These are phyloP conservation scores for Exophiala aquamarina DNA, from an alignment of 2,329 filamentous ascomycete genomes.

Conservation along the genomic window DNA sequence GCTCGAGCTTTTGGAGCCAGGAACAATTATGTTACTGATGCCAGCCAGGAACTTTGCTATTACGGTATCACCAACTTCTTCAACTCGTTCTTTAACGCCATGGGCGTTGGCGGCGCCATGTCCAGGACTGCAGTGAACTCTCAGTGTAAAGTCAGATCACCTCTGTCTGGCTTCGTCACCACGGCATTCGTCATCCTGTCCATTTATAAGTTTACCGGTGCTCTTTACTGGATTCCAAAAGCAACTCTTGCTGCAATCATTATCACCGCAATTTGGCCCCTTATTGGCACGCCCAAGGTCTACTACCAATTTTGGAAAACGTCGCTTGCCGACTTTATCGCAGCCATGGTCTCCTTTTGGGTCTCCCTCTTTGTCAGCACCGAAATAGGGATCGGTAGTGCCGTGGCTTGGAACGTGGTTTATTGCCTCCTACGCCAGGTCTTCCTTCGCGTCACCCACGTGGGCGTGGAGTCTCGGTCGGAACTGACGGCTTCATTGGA, in stretches of 20 bases:
- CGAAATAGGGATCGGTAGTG: slow-evolving; percentile 59
- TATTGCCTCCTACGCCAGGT: slow-evolving; percentile 61
- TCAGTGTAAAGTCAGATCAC: slow-evolving; percentile 61
- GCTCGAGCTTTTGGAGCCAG: slow-evolving; percentile 62
- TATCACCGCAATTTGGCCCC: slow-evolving; percentile 63
- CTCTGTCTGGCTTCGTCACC: slow-evolving; percentile 61
- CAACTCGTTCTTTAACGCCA: slow-evolving; percentile 64
- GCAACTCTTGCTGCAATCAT: slow-evolving; percentile 66
- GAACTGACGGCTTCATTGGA: slow-evolving; percentile 31
- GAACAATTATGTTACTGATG: slow-evolving; percentile 63
- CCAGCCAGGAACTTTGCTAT: slow-evolving; percentile 65
- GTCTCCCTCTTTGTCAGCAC: slow-evolving; percentile 62
- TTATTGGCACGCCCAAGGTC: slow-evolving; percentile 58
- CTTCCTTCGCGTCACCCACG: slow-evolving; percentile 48
- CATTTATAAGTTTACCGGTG: slow-evolving; percentile 61
- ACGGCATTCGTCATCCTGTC: slow-evolving; percentile 62
- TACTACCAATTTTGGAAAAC: slow-evolving; percentile 67
- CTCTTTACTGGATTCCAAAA: slow-evolving; percentile 68
- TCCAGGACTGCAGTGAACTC: slow-evolving; percentile 68
- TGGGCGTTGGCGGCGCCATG: slow-evolving; percentile 68
- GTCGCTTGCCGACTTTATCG: slow-evolving; percentile 64
- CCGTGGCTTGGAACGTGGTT: slow-evolving; percentile 64
- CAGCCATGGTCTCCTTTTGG: slow-evolving; percentile 64
- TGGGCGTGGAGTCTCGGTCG: slow-evolving; percentile 31
- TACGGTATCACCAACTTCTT: slow-evolving; percentile 63